Evolutionary conservation across 257 asterid genomes (phyloP), one percentile per base, ranked within the genome.

Genomic region (Ballota nigra): DNA sequence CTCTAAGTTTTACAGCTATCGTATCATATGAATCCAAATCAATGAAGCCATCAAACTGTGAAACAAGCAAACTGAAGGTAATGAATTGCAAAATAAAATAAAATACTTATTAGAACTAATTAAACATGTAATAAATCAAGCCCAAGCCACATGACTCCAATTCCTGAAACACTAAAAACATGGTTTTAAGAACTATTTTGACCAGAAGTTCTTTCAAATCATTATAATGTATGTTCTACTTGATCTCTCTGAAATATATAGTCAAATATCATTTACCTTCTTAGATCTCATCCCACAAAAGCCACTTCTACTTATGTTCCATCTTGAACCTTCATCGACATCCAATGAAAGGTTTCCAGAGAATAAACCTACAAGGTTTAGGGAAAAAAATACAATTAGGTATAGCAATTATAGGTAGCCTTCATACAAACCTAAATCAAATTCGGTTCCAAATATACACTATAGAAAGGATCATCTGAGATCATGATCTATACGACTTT

Each of bases 281-380:
- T 84, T 91, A 62, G 97, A 87, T 75, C 97, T 87, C 99, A 91
- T 94, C 60, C 99, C 99, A 63, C 97, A 94, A 75, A 94, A 91
- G 79, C 99, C 99, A 74, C 97, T 84, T 77, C 97, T 84, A 79
- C 84, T 86, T 51, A 94, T 91, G 61, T 87, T 94, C 99, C 97
- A 89, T 72, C 52, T 86, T 55, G 99, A 66, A 81, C 82, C 82
- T 84, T 89, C 93, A 4, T 80, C 82, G 23, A 86, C 85, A 72
- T 89, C 99, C 79, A 84, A 76, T 64, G 99, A 94, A 63, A 94
- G 96, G 83, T 84, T 88, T 63, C 99, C 99, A 57, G 97, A 89
- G 83, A 94, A 94, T 62, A 93, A 59, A 51, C 98, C 98, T 93
- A 49, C 16, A 56, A 69, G 69, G 73, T 58, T 72, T 16, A 78